Evolutionary conservation across 768 basidiomycete genomes (phyloP), one percentile per base, ranked within the genome.

Genomic region (Artomyces pyxidatus): DNA sequence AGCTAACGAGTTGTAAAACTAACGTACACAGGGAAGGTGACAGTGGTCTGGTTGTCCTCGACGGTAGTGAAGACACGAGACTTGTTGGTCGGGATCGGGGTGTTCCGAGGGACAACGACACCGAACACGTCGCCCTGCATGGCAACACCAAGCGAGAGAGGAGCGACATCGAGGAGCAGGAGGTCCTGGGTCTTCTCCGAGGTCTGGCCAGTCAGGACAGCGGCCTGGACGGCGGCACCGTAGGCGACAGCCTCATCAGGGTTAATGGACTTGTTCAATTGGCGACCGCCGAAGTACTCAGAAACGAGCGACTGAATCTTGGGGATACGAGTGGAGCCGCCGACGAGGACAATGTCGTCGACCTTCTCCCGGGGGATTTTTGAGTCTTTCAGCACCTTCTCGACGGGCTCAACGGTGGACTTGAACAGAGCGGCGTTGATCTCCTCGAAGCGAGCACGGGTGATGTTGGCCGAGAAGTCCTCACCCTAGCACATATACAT

Each of bases 111-210:
- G 61, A 99, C 93, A 63, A 99, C 96, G 55, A 97, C 88, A 76
- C 96, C 96, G 70, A 99, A 99, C 66, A 99, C 90, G 67, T 99
- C 96, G 64, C 96, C 96, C 71, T 99, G 96, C 96, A 99, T 99
- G 69, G 96, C 96, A 59, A 99, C 96, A 85, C 95, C 95, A 62
- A 99, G 88, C 54, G 94, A 97, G 51, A 99, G 80, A 57, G 96
- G 95, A 56, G 96, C 88, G 56, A 99, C 95, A 72, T 99, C 96
- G 61, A 99, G 92, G 60, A 99, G 83, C 62, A 99, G 83, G 58
- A 99, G 85, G 66, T 98, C 95, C 69, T 92, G 88, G 51, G 96
- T 99, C 77, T 98, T 95, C 59, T 99, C 96, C 29, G 93, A 97
- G 42, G 94, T 97, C 69, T 97, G 93, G 51, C 93, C 93, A 59